These are phyloP conservation scores for Amanita muscaria DNA, from an alignment of 768 basidiomycete genomes.

Conservation along the genomic window DNA sequence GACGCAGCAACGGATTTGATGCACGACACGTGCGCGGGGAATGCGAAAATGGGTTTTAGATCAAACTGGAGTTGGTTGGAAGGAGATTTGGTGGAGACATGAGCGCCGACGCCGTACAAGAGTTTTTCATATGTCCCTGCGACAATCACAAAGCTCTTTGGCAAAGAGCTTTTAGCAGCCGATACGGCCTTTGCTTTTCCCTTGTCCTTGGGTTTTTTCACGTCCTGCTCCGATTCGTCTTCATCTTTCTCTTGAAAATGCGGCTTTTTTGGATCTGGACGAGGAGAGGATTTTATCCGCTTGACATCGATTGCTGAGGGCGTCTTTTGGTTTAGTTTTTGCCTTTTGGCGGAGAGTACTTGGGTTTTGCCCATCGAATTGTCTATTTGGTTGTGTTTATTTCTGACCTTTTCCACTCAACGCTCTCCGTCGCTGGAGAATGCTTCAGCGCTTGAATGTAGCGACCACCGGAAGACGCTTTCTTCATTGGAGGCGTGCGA, in stretches of 20 bases:
- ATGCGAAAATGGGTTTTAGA: constrained; percentile 84
- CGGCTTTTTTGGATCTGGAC: neutral
- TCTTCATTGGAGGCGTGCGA: constrained; percentile 21
- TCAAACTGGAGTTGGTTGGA: constrained; percentile 25
- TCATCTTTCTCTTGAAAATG: constrained; percentile 12
- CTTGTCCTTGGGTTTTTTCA: constrained; percentile 16
- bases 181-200: constrained; percentile 12
- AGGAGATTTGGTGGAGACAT: constrained; percentile 23
- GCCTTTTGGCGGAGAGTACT: neutral
- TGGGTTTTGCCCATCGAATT: neutral
- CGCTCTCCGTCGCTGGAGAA: neutral
- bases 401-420: neutral
- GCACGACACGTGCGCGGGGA: constrained; percentile 92
- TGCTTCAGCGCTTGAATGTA: constrained; percentile 3
- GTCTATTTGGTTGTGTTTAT: neutral
- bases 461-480: too few relatives aligned
- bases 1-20: constrained; percentile 87
- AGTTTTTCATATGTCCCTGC: constrained; percentile 96
- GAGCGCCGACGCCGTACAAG: constrained; percentile 80
- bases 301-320: neutral
- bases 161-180: constrained; percentile 13
- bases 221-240: constrained; percentile 6
- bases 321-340: neutral
- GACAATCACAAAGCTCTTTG: constrained; percentile 72
- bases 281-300: neutral